Base-by-base conservation (phyloP, 2,329 filamentous ascomycete genomes). In the Chaetomium sp. region DNA sequence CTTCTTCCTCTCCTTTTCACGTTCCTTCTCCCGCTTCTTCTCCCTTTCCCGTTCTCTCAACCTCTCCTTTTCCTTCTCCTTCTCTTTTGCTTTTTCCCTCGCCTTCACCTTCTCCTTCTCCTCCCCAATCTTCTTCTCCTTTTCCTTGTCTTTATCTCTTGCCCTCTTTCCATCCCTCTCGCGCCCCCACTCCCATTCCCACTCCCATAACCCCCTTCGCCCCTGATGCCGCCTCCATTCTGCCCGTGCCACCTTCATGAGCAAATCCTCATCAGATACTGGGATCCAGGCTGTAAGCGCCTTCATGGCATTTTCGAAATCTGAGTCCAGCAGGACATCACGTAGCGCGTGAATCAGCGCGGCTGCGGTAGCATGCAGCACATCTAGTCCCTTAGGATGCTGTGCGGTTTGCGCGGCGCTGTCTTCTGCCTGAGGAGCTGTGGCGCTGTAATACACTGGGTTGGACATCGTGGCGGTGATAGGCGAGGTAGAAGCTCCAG, bases 221-320 rank as follows among this genome's bases (percentile, higher is more conserved):
- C 70, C 71, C 61, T 78, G 74, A 60, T 81, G 79, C 49, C 75
- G 71, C 74, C 88, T 95, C 82, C 88, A 96, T 73, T 97, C 92
- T 11, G 89, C 85, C 67, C 86, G 86, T 33, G 90, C 85, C 56
- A 96, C 89, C 65, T 65, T 86, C 89, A 99, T 95, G 65, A 99
- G 79, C 56, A 95, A 73, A 69, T 97, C 91, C 67, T 96, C 90
- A 66, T 99, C 92, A 71, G 90, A 90, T 69, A 99, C 87, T 19
- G 92, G 91, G 45, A 97, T 87, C 84, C 89, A 96, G 55, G 88
- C 91, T 35, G 94, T 97, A 60, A 99, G 77, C 6, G 91, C 88
- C 74, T 96, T 97, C 94, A 99, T 99, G 47, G 88, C 88, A 66
- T 95, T 95, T 70, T 99, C 94, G 70, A 97, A 99, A 69, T 99